Conservation (phyloP, 176 grass and related monocot species). For the Eleusine indica region DNA sequence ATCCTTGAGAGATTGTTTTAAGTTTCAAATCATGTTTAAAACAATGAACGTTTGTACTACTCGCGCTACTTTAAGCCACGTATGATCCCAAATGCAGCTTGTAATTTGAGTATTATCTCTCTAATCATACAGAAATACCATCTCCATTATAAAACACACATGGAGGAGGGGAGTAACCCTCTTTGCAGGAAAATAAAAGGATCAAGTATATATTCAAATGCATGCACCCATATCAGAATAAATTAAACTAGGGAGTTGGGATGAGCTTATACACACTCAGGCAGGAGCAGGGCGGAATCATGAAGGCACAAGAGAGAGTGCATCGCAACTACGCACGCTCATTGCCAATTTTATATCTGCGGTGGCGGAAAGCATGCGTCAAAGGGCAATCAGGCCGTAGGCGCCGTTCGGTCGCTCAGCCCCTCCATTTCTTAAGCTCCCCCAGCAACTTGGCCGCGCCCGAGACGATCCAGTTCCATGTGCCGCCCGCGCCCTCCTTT, state of each 20-base stretch:
- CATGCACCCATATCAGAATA: neutral
- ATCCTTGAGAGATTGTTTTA: neutral
- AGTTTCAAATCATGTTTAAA: neutral
- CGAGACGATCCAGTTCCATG: constrained; percentile 34
- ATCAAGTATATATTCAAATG: neutral
- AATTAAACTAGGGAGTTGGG: neutral
- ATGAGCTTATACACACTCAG: neutral
- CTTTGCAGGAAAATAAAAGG: neutral
- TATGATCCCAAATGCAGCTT: neutral
- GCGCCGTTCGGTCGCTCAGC: constrained; percentile 42
- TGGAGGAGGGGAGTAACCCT: neutral
- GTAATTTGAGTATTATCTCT: neutral
- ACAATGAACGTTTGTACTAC: neutral
- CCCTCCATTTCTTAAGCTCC: constrained; percentile 31
- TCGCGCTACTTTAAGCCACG: neutral
- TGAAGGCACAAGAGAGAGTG: constrained; percentile 3
- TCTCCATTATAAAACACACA: too few relatives aligned
- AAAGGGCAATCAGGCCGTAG: constrained; percentile 57
- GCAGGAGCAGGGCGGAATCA: neutral
- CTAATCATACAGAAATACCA: neutral
- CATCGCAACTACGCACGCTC: constrained; percentile 1
- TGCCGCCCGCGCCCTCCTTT: neutral
- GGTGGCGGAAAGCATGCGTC: constrained; percentile 47
- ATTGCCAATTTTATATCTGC: neutral
- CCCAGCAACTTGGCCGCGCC: constrained; percentile 29